Evolutionary conservation across 1,139 yeast species (phyloP).

Genomic region (Yamadazyma aaseri): DNA sequence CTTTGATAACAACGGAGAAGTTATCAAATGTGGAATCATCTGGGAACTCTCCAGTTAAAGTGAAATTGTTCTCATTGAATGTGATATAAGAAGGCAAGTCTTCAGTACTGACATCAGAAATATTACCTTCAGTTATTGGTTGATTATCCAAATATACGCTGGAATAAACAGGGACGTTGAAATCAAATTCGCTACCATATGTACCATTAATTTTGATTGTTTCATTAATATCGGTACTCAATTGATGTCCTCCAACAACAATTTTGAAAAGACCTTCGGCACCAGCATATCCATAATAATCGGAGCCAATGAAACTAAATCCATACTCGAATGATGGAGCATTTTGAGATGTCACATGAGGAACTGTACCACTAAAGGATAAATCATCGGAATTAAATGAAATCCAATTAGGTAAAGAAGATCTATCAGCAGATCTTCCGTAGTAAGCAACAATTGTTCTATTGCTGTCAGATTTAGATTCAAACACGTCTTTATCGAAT

Average conservation of each 20-base stretch:
- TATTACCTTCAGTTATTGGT: slow-evolving; percentile 46
- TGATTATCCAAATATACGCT: slow-evolving; percentile 60
- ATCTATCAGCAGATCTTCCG: slow-evolving; percentile 77
- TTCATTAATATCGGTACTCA: slow-evolving; percentile 59
- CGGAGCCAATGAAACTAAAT: slow-evolving; percentile 79
- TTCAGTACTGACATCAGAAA: slow-evolving; percentile 49
- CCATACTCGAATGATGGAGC: slow-evolving; percentile 82
- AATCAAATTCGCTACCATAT: slow-evolving; percentile 51
- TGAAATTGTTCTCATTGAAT: slow-evolving; percentile 39
- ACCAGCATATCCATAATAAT: slow-evolving; percentile 72
- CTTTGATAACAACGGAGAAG: slow-evolving; percentile 60
- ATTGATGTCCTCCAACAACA: slow-evolving; percentile 83
- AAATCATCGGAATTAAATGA: slow-evolving; percentile 59
- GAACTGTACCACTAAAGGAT: slow-evolving; percentile 86
- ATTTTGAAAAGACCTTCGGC: slow-evolving; percentile 68
- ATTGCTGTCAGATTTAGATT: slow-evolving; percentile 39
- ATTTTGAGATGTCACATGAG: slow-evolving; percentile 74
- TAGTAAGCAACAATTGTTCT: slow-evolving; percentile 63
- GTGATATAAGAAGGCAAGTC: slow-evolving; percentile 63
- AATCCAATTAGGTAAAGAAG: slow-evolving; percentile 92
- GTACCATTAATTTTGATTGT: slow-evolving; percentile 67
- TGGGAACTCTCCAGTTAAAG: slow-evolving; percentile 63
- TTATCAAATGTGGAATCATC: slow-evolving; percentile 36
- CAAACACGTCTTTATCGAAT: slow-evolving; percentile 61
- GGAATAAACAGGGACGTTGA: slow-evolving; percentile 58